Percentiles rank a stretch among this genome's conserved stretches.
Evolutionary conservation across 2,329 filamentous ascomycete species (phyloP).

Genomic region (Colletotrichum phormii): DNA sequence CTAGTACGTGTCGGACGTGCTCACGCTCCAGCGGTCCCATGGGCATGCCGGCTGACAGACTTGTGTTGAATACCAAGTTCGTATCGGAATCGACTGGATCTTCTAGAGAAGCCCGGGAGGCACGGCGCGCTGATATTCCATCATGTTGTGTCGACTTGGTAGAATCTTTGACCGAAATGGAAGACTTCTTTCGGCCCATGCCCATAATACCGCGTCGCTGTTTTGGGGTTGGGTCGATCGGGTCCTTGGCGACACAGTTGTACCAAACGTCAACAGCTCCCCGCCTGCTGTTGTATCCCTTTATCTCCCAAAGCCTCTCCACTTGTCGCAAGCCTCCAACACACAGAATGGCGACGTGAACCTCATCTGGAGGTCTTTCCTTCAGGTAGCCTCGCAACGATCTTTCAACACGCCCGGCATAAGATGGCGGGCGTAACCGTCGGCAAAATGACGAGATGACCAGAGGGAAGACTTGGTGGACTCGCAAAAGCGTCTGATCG

Average conservation of each 20-base stretch:
- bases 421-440: constrained; percentile 71
- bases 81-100: constrained; percentile 24
- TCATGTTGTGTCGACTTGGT: constrained; percentile 36
- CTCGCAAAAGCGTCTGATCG: constrained; percentile 69
- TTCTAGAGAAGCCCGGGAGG: constrained; percentile 15
- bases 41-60: constrained; percentile 70
- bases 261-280: constrained; percentile 72
- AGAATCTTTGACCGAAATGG: constrained; percentile 48
- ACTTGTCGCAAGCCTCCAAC: constrained; percentile 73
- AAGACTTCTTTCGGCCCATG: constrained; percentile 69
- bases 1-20: constrained; percentile 61
- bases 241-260: constrained; percentile 60
- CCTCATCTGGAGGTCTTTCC: constrained; percentile 71
- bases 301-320: constrained; percentile 74
- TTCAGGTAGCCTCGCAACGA: constrained; percentile 72
- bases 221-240: constrained; percentile 56
- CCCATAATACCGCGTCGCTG: constrained; percentile 63
- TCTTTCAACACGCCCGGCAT: constrained; percentile 71
- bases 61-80: constrained; percentile 65
- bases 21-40: constrained; percentile 67
- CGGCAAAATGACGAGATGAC: constrained; percentile 74
- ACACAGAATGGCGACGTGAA: constrained; percentile 70
- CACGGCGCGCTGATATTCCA: constrained; percentile 18
- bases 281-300: constrained; percentile 71
- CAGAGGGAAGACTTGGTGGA: constrained; percentile 74